Base-by-base conservation (phyloP, 129 eudicot species). In the Flaveria linearis region DNA sequence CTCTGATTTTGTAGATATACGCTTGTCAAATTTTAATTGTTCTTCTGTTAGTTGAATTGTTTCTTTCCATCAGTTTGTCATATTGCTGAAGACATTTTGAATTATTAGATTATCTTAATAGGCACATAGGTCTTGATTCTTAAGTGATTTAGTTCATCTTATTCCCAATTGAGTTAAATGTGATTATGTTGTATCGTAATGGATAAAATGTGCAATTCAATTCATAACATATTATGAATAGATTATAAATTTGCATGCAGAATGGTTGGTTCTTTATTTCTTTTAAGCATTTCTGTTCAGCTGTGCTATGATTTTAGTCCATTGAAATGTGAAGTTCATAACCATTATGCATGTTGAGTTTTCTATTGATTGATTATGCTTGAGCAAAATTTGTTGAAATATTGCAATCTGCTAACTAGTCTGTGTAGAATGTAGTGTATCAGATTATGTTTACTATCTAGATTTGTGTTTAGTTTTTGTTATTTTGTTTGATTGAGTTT, bases 351-450 rank as follows among this genome's bases (percentile, higher is more conserved):
- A 1, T 13, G 67, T 53, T 20, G 26, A n/a, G 51, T n/a, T 56
- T 46, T 28, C 3, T 61, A n/a, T 30, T 64, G 72, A 25, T 8
- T 76, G 46, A 50, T 65, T 47, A 11, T 15, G 17, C 30, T n/a
- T 26, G 67, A 63, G 71, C 39, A 75, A 16, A 47, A 49, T 2
- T 7, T 62, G 50, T 26, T 75, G 33, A 63, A 7, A 26, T 61
- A 18, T 17, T 62, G 63, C 47, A 13, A 64, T 63, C 22, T 30
- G 45, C 63, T 75, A 75, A 63, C 9, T 75, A 45, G 72, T 63
- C 26, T 60, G 60, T 20, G 22, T 20, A 20, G 22, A 20, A 0
- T 20, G 62, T 61, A 33, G 46, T 43, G 46, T 60, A 60, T 28
- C 42, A 23, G 41, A 7, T 16, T 42, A 46, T 23, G 26, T 20